Base-by-base conservation (phyloP, 1,284 basidiomycete genomes). In the Fomes fomentarius region DNA sequence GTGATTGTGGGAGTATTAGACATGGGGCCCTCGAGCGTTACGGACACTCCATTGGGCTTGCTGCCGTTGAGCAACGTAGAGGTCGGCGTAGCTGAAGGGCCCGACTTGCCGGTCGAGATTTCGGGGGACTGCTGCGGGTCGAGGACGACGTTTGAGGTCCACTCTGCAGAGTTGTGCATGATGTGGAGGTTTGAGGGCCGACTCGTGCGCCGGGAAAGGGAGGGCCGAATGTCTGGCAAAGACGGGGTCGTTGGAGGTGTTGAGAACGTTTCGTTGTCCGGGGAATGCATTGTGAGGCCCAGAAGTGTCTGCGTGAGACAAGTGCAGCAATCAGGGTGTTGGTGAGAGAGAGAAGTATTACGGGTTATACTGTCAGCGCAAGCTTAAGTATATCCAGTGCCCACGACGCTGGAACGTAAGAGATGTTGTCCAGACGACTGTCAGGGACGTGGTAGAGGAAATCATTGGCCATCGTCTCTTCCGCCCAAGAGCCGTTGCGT, bases 171-270 rank as follows among this genome's bases (percentile, higher is more conserved):
- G 12, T 63, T 49, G 33, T 67, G 63, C 46, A 65, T 55, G 21
- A 70, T 57, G 35, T 63, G 58, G 17, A 74, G 64, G 50, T 42
- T 71, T 48, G 61, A 71, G 40, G 67, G 74, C 50, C 60, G 63
- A 51, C 58, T 65, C 53, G 53, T 50, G 40, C 67, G 68, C 52
- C 71, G 65, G 12, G 69, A 71, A 15, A 71, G 57, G 12, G 69
- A 72, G 10, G 70, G 69, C 14, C 64, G 63, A 43, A 76, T 69
- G 45, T 69, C 63, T 50, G 63, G 55, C 60, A 58, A 55, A 60
- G 67, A 64, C 58, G 85, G 75, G 3, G 83, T 83, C 9, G 80
- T 78, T 12, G 85, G 84, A 37, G 85, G 86, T 12, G 86, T 87
- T 39, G 79, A 80, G 68, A 84, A 87, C 38, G 75, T 74, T 57